Evolutionary conservation across 2,329 filamentous ascomycete genomes (phyloP), one percentile per base, ranked within the genome.

Genomic region (Colletotrichum sidae): DNA sequence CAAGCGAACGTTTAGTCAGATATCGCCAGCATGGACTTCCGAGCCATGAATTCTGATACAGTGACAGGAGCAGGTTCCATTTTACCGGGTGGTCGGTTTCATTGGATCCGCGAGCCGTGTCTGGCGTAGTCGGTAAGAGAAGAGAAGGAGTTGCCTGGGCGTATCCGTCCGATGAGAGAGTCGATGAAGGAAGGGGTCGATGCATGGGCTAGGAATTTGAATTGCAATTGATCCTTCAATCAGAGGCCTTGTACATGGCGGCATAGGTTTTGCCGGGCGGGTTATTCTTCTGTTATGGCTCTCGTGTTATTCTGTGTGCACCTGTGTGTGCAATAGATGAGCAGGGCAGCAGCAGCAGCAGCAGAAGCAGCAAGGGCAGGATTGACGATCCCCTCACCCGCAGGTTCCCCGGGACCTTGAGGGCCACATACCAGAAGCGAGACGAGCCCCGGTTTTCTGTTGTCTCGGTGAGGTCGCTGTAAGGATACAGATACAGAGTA

Each of bases 401-500:
- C 45, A 10, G 8, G 8, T 15, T 45, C 42, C 11, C 42, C n/a
- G 8, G 38, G 13, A 41, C 8, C 2, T 15, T 8, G 45, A 25
- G 8, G 45, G 33, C 8, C 15, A 47, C 47, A 50, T 50, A 25
- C 10, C 47, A 34, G 8, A n/a, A 51, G 39, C 25, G 37, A 41
- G 50, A 52, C 50, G 50, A 6, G 50, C 8, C 50, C 50, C 37
- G 11, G 50, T 39, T 52, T 52, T 52, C 15, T n/a, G 25, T 13
- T 34, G 15, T 33, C 3, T 38, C 34, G 11, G 11, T 51, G 25
- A 25, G 25, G 25, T 25, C 25, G 25, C 25, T 25, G 25, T 25
- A 5, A 25, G 25, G 25, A 5, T 25, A 4, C 25, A 25, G 1
- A 25, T 25, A 25, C n/a, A n/a, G n/a, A n/a, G n/a, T n/a, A n/a